Base-by-base conservation (phyloP, 148 eudicot species). In the Vaccinium vitisidaea region DNA sequence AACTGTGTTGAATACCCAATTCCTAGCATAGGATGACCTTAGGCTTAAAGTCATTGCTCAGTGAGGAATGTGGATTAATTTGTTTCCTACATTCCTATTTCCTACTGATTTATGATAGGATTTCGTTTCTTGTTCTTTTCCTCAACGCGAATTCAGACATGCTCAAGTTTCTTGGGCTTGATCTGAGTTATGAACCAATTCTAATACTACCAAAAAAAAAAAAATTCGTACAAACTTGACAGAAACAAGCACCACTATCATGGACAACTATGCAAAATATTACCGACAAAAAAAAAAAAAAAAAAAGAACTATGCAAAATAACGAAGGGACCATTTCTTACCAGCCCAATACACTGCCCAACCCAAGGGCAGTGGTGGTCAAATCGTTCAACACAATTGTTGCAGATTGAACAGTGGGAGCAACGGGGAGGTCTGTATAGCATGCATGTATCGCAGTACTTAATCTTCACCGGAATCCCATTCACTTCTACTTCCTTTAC, bases 351-450 rank as follows among this genome's bases (percentile, higher is more conserved):
- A 92, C 99, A 97, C 88, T 97, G 99, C 15, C 98, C 99, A 77
- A 97, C 98, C 99, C 99, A 97, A 21, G 98, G 98, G 88, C 99
- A 97, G 90, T 97, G 99, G 87, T 97, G 99, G 88, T 97, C 99
- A 89, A 95, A 97, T 90, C 98, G 88, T 85, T 97, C 98, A 19
- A 97, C 99, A 87, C 99, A 97, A 83, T 97, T 97, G 82, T 97
- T 97, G 91, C 99, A 97, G 56, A 97, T 97, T 65, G 99, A 97
- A 88, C 99, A 97, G 83, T 97, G 99, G 48, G 99, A 97, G 90
- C 99, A 97, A 74, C 99, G 98, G 79, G 99, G 99, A 85, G 99
- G 98, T 82, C 99, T 88, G 85, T 97, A 97, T 59, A 97, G 96
- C 99, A 97, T 97, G 91, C 99, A 97, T 70, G 99, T 97, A 86